These are phyloP conservation scores for Alternaria atra DNA, from an alignment of 2,329 filamentous ascomycete genomes.

Conservation along the genomic window DNA sequence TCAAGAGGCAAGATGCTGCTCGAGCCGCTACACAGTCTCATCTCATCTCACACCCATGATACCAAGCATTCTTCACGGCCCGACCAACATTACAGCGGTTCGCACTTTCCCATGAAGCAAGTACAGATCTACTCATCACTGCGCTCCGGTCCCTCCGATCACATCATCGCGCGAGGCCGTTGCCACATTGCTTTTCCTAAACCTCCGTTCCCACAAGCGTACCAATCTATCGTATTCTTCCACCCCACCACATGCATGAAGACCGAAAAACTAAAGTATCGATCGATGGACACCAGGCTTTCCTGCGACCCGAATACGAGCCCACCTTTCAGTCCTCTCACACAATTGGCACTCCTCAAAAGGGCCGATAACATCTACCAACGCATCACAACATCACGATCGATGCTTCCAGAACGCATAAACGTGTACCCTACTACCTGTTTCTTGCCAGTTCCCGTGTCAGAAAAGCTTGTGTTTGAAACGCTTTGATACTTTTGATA, in stretches of 20 bases:
- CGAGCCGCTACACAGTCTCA: not conserved
- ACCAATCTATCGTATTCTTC: not conserved
- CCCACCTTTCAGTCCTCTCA: not conserved
- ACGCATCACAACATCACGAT: not conserved
- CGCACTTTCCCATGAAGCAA: not conserved
- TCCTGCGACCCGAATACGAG: not conserved
- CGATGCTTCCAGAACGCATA: constrained; percentile 6
- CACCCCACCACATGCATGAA: constrained; percentile 2
- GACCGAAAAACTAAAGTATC: not conserved
- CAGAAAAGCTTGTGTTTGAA: constrained; percentile 4
- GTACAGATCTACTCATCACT: not conserved
- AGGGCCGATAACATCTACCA: not conserved
- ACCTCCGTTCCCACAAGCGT: not conserved
- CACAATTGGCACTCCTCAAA: not conserved
- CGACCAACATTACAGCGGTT: not conserved
- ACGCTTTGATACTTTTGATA: not conserved
- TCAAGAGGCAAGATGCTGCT: not conserved
- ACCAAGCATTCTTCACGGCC: not conserved
- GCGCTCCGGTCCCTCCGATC: not conserved
- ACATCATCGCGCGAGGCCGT: not conserved
- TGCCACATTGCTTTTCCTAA: constrained; percentile 2
- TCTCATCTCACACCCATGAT: not conserved
- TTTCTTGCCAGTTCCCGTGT: not conserved
- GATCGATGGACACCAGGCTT: not conserved
- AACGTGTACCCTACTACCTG: not conserved